Conservation (phyloP, 768 basidiomycete species). For the Hypholoma sublateritium region DNA sequence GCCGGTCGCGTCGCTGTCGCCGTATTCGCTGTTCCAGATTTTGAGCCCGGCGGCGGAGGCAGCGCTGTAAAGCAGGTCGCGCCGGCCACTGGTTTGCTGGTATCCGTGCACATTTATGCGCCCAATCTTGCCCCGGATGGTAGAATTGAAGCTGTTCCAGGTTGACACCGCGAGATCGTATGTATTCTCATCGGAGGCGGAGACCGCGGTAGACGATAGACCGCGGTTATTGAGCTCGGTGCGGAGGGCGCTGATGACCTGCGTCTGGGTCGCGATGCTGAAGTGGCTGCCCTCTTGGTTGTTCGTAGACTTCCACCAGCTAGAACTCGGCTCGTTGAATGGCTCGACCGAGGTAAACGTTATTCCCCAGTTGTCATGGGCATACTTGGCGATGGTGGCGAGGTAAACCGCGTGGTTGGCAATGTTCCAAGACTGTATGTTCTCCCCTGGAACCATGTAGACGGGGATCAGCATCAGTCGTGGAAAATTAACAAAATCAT, state of each 20-base stretch:
- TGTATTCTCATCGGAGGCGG: conserved; percentile 15
- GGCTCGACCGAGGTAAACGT: conserved; percentile 14
- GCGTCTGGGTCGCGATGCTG: conserved; percentile 13
- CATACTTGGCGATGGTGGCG: conserved; percentile 17
- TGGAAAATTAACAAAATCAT: background rate
- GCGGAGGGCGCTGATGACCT: conserved; percentile 13
- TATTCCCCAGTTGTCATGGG: conserved; percentile 17
- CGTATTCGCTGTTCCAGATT: conserved; percentile 19
- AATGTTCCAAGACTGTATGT: conserved; percentile 18
- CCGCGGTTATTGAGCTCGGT: conserved; percentile 16
- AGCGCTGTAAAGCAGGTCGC: conserved; percentile 10
- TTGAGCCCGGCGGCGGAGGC: conserved; percentile 12
- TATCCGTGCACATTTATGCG: conserved; percentile 19
- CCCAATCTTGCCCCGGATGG: conserved; percentile 8
- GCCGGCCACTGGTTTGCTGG: conserved; percentile 13
- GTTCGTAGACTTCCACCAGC: conserved; percentile 18
- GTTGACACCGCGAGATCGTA: conserved; percentile 16
- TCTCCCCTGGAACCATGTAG: no score
- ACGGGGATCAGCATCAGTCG: no score
- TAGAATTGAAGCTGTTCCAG: conserved; percentile 16
- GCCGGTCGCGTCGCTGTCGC: conserved; percentile 13
- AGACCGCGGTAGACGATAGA: conserved; percentile 9
- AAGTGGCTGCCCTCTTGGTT: conserved; percentile 19
- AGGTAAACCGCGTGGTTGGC: conserved; percentile 15
- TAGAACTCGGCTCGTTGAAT: conserved; percentile 17